These are phyloP conservation scores for Ophiostoma piceae DNA, from an alignment of 2,329 filamentous ascomycete genomes.

Conservation along the genomic window DNA sequence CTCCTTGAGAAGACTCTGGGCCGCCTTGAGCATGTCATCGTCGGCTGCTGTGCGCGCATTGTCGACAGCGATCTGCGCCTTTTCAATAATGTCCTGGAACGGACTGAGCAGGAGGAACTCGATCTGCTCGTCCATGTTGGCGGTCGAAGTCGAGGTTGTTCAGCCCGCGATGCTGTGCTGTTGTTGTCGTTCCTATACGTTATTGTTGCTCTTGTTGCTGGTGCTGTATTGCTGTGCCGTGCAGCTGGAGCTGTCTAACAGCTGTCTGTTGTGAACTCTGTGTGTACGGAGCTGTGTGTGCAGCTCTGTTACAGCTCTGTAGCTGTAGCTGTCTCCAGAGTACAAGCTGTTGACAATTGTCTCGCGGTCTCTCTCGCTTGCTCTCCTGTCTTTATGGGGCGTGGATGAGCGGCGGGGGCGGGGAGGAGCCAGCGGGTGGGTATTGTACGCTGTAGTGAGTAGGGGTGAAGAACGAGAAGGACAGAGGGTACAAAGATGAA, in stretches of 20 bases:
- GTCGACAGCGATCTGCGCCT: constrained; percentile 43
- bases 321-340: constrained; percentile 1
- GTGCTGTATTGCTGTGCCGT: not conserved
- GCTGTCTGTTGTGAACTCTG: not conserved
- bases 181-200: not conserved
- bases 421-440: constrained; percentile 5
- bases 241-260: not conserved
- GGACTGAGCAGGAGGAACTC: constrained; percentile 45
- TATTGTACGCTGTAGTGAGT: not conserved
- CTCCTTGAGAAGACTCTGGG: constrained; percentile 36
- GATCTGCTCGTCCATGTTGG: constrained; percentile 29
- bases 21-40: constrained; percentile 47
- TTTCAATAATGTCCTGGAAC: constrained; percentile 50
- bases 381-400: constrained; percentile 13
- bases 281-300: not conserved
- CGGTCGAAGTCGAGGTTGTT: not conserved
- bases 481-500: not conserved
- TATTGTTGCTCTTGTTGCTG: not conserved
- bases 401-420: constrained; percentile 6
- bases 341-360: not conserved
- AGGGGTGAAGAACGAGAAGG: not conserved
- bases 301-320: not conserved
- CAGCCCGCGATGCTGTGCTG: not conserved
- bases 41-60: constrained; percentile 42
- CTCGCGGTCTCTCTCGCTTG: not conserved